These are phyloP conservation scores for Penicillium sp. DNA, from an alignment of 2,329 filamentous ascomycete genomes.

Conservation along the genomic window DNA sequence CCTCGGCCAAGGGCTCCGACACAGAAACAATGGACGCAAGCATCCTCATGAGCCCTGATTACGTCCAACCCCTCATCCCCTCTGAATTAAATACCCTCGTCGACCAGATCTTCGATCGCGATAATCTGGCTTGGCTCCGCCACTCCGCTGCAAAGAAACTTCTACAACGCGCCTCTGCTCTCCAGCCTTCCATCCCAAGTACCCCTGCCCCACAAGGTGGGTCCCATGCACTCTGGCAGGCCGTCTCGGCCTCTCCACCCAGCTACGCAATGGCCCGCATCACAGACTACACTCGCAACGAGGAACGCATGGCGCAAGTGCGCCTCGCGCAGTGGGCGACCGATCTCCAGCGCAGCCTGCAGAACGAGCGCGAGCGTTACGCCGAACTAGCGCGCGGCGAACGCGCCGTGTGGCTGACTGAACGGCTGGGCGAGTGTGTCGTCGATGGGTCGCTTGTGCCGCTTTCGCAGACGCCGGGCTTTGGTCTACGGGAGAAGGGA, in stretches of 20 bases:
- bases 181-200: slow-evolving; percentile 5
- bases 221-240: slow-evolving; percentile 8
- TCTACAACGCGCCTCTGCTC: slow-evolving; percentile 54
- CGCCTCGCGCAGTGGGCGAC: slow-evolving; percentile 79
- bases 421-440: slow-evolving; percentile 67
- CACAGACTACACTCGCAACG: slow-evolving; percentile 59
- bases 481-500: slow-evolving; percentile 25
- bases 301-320: slow-evolving; percentile 67
- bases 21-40: slow-evolving; percentile 88
- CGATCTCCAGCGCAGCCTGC: slow-evolving; percentile 74
- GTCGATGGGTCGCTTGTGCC: slow-evolving; percentile 65
- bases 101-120: slow-evolving; percentile 72
- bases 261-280: slow-evolving; percentile 65
- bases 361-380: slow-evolving; percentile 71
- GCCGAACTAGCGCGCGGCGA: slow-evolving; percentile 64
- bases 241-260: slow-evolving; percentile 31
- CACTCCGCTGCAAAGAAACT: slow-evolving; percentile 83
- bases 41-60: slow-evolving; percentile 88
- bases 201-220: neutral
- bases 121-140: slow-evolving; percentile 78
- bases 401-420: slow-evolving; percentile 68
- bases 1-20: slow-evolving; percentile 71
- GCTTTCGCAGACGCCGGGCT: slow-evolving; percentile 43
- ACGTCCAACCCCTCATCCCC: slow-evolving; percentile 74
- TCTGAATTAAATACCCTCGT: slow-evolving; percentile 75